phyloP scores from a whole-genome alignment of 768 basidiomycete species.

The Lactarius akahatsu region DNA sequence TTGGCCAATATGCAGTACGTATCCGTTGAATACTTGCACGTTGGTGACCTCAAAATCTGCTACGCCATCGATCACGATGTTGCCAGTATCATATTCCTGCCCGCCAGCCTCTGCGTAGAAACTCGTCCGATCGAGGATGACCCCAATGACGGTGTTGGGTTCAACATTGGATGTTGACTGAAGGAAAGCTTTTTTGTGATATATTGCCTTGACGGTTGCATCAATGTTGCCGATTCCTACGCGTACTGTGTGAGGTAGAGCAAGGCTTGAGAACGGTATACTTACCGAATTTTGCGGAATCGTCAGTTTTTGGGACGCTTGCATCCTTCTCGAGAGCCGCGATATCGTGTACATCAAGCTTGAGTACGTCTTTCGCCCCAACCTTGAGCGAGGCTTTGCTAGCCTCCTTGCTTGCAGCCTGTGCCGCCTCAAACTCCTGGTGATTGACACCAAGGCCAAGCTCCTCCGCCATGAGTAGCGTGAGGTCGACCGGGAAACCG shows the following conservation, averaged over 20 bases:
- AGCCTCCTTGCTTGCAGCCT: slow-evolving; percentile 84
- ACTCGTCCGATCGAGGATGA: slow-evolving; percentile 88
- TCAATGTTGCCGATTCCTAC: slow-evolving; percentile 75
- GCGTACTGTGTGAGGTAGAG: neutral
- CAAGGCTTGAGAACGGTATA: slow-evolving; percentile 17
- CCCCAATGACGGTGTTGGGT: slow-evolving; percentile 67
- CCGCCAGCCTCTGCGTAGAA: slow-evolving; percentile 99
- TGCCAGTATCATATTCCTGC: slow-evolving; percentile 95
- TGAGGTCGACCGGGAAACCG: slow-evolving; percentile 96
- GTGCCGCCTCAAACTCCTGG: slow-evolving; percentile 84
- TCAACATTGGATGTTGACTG: slow-evolving; percentile 65
- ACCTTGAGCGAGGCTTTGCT: slow-evolving; percentile 83
- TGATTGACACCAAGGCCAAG: slow-evolving; percentile 81
- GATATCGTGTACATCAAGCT: slow-evolving; percentile 94
- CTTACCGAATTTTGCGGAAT: slow-evolving; percentile 87
- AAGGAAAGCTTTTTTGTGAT: slow-evolving; percentile 75
- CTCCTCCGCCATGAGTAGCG: slow-evolving; percentile 96
- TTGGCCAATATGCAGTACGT: slow-evolving; percentile 88
- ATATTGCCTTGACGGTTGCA: slow-evolving; percentile 79
- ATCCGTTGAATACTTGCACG: slow-evolving; percentile 93
- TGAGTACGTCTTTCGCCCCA: slow-evolving; percentile 64
- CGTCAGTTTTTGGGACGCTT: slow-evolving; percentile 86
- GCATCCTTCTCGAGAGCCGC: slow-evolving; percentile 78
- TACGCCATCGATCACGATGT: slow-evolving; percentile 86
- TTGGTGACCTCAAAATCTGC: slow-evolving; percentile 93